Evolutionary conservation across 1,284 basidiomycete species (phyloP).

Genomic region (Cryptococcus maquisensis): DNA sequence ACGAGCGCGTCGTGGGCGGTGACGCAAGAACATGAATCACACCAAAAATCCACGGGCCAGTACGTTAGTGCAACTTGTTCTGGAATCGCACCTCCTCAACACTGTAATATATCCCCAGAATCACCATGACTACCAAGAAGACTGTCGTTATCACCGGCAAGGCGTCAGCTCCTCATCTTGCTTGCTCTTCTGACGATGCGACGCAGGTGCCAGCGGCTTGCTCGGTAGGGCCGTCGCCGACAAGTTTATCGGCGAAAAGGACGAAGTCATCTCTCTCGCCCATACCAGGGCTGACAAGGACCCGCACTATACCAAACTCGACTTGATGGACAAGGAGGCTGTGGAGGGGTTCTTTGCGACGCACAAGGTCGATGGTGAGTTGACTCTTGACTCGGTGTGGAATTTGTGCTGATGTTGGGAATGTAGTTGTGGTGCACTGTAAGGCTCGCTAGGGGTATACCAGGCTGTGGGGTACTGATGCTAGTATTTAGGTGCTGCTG

Average conservation of each 20-base stretch:
- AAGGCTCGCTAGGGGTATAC: neutral
- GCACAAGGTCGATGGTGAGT: conserved; percentile 43
- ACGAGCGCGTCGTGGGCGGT: too few species aligned
- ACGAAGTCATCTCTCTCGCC: conserved; percentile 48
- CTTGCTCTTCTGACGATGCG: neutral
- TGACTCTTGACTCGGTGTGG: conserved; percentile 15
- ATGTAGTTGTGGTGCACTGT: neutral
- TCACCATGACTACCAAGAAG: neutral
- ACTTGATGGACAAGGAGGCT: conserved; percentile 48
- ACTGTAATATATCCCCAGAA: neutral
- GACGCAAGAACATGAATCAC: too few species aligned
- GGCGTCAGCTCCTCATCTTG: neutral
- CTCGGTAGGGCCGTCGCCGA: conserved; percentile 50
- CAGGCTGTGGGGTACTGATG: neutral
- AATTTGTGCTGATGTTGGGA: conserved; percentile 42
- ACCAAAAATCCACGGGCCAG: too few species aligned
- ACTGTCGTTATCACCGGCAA: conserved; percentile 12
- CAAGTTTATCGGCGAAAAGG: conserved; percentile 30
- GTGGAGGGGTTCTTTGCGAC: conserved; percentile 45
- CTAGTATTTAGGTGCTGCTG: conserved; percentile 46
- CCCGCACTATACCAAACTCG: conserved; percentile 46
- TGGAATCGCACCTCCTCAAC: neutral
- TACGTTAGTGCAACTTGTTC: too few species aligned
- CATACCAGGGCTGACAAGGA: conserved; percentile 42
- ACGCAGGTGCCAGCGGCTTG: conserved; percentile 53